Evolutionary conservation across 2,329 filamentous ascomycete species (phyloP).

Genomic region (Chaetoscypha palmicola): DNA sequence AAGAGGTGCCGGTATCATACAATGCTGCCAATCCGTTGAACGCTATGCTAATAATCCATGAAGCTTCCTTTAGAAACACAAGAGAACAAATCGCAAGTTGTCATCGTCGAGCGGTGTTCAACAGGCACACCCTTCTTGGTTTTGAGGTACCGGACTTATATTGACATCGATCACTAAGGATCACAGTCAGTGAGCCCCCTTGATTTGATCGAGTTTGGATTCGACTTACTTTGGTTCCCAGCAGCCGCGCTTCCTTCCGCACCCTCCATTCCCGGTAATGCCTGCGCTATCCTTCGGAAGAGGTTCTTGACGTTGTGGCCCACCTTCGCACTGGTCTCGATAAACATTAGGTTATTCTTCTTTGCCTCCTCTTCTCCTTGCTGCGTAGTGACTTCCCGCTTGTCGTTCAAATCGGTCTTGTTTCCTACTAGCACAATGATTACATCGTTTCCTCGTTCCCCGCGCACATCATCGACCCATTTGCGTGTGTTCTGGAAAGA

Average conservation of each 20-base stretch:
- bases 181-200: conserved; percentile 23
- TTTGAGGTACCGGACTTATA: conserved; percentile 62
- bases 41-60: conserved; percentile 30
- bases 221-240: conserved; percentile 65
- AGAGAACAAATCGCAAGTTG: conserved; percentile 16
- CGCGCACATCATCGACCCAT: conserved; percentile 98
- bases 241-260: conserved; percentile 70
- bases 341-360: conserved; percentile 97
- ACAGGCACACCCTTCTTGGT: conserved; percentile 69
- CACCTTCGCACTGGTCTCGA: conserved; percentile 96
- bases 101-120: conserved; percentile 32
- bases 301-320: conserved; percentile 97
- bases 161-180: conserved; percentile 96
- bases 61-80: conserved; percentile 24
- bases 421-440: conserved; percentile 98
- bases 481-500: conserved; percentile 98
- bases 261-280: conserved; percentile 94
- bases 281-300: conserved; percentile 97
- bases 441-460: conserved; percentile 94
- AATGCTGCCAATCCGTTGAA: conserved; percentile 25
- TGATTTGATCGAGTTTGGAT: background rate
- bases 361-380: conserved; percentile 98
- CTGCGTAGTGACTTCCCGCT: conserved; percentile 91
- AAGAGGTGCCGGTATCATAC: conserved; percentile 27
- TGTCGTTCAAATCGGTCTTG: conserved; percentile 98